Percentiles rank a stretch among this genome's conserved stretches.
Evolutionary conservation across 2,329 filamentous ascomycete genomes (phyloP).

Genomic region (Sphaerostilbella broomeana): DNA sequence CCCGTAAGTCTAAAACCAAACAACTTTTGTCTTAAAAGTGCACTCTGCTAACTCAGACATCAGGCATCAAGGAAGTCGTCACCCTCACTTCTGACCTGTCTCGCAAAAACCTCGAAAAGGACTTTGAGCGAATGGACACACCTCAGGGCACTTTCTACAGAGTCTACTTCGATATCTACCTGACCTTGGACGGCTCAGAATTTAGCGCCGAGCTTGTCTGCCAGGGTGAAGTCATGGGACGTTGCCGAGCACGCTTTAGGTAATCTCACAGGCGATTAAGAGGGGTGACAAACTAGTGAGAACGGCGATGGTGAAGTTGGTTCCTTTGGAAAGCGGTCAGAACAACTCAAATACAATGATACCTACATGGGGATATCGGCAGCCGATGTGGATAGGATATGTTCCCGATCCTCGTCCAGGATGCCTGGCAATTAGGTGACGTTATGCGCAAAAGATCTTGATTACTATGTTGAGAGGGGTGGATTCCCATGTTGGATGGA

Average conservation of each 20-base stretch:
- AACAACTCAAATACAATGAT: too few relatives aligned
- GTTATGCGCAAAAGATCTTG: background rate
- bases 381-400: too few relatives aligned
- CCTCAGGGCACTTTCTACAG: conserved; percentile 95
- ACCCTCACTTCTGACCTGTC: conserved; percentile 95
- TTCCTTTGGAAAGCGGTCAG: too few relatives aligned
- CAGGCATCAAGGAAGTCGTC: conserved; percentile 98
- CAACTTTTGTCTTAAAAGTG: too few relatives aligned
- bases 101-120: conserved; percentile 96
- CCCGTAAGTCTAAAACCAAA: conserved; percentile 86
- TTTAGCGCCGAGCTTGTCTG: conserved; percentile 99
- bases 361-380: too few relatives aligned
- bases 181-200: conserved; percentile 93
- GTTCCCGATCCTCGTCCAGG: too few relatives aligned
- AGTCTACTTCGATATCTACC: conserved; percentile 71
- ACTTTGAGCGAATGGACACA: conserved; percentile 99
- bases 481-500: conserved; percentile 9
- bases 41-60: conserved; percentile 13
- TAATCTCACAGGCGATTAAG: too few relatives aligned
- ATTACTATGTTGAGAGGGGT: conserved; percentile 2
- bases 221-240: conserved; percentile 97
- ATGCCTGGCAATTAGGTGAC: background rate
- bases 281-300: too few relatives aligned
- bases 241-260: conserved; percentile 84
- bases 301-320: too few relatives aligned